Conservation (phyloP, 176 grass and related monocot species). For the Oryza meridionalis region DNA sequence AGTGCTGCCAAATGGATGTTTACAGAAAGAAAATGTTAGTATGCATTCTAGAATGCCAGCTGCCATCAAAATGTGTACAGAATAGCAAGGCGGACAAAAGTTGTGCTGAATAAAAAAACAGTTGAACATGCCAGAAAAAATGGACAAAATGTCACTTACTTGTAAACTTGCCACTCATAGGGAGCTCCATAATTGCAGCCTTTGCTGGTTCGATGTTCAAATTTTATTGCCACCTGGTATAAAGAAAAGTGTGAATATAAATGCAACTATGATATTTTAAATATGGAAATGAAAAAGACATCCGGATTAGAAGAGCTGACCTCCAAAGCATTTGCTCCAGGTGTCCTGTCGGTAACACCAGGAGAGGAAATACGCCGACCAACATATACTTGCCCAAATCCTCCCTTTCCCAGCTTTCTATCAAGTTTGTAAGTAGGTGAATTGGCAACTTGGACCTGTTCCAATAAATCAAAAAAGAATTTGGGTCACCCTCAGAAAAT, state of each 20-base stretch:
- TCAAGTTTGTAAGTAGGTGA: slow-evolving; percentile 81
- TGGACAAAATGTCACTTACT: slow-evolving; percentile 51
- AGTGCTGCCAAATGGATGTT: slow-evolving; percentile 65
- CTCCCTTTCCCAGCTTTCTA: slow-evolving; percentile 92
- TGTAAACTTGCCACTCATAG: slow-evolving; percentile 97
- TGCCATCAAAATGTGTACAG: slow-evolving; percentile 1
- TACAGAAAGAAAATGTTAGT: slow-evolving; percentile 34
- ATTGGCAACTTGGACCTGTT: slow-evolving; percentile 83
- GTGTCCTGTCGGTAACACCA: slow-evolving; percentile 58
- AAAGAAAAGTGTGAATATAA: slow-evolving; percentile 6
- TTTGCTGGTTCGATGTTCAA: slow-evolving; percentile 94
- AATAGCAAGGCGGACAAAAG: slow-evolving; percentile 15
- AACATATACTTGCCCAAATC: slow-evolving; percentile 97
- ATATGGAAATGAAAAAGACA: slow-evolving; percentile 3
- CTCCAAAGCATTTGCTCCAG: slow-evolving; percentile 82
- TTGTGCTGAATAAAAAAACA: slow-evolving; percentile 10
- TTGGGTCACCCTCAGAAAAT: slow-evolving; percentile 25
- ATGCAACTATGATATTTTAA: background rate
- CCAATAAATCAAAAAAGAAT: slow-evolving; percentile 23
- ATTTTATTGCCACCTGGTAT: slow-evolving; percentile 84
- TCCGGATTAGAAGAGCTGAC: slow-evolving; percentile 43
- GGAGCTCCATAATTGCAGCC: slow-evolving; percentile 83
- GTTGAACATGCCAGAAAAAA: background rate
- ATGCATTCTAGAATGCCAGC: slow-evolving; percentile 31
- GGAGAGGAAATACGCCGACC: slow-evolving; percentile 66